A percentile compares a stretch with the other conserved stretches of the same genome.
Conservation (phyloP, 441 rosid genomes). For the Pelargonium fulgidum region DNA sequence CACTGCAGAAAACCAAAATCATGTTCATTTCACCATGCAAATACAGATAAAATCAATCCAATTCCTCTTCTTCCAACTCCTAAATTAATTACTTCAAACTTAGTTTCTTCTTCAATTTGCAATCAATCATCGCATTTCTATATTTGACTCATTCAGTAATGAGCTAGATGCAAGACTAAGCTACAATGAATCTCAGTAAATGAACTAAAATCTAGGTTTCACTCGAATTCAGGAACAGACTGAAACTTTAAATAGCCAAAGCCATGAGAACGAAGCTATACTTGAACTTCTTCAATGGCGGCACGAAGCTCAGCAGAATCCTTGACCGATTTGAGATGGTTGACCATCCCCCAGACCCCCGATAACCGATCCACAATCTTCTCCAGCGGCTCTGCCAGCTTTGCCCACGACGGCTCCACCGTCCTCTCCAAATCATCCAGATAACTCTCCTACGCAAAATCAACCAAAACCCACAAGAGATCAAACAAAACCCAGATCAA, state of each 20-base stretch:
- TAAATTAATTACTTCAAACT: neutral
- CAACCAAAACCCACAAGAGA: conserved; percentile 1
- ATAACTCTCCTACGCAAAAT: conserved; percentile 45
- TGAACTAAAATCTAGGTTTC: neutral
- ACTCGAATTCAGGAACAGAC: neutral
- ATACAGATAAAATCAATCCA: neutral
- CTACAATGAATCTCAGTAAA: neutral
- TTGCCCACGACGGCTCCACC: conserved; percentile 77
- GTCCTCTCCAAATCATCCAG: conserved; percentile 69
- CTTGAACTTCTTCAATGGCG: conserved; percentile 90
- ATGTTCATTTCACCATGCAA: neutral
- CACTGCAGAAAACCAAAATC: neutral
- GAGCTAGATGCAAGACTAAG: neutral
- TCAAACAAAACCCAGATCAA: neutral
- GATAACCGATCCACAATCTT: conserved; percentile 50
- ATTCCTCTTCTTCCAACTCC: neutral
- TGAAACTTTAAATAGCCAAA: neutral
- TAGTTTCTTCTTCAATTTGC: neutral
- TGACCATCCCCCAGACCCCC: conserved; percentile 70
- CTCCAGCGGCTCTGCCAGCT: conserved; percentile 81
- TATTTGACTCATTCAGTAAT: neutral
- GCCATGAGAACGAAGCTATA: conserved; percentile 12
- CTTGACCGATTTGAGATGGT: conserved; percentile 74
- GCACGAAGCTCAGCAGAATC: conserved; percentile 79
- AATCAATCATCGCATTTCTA: neutral